phyloP scores from a whole-genome alignment of 257 asterid genomes.

The Ilex asprella region DNA sequence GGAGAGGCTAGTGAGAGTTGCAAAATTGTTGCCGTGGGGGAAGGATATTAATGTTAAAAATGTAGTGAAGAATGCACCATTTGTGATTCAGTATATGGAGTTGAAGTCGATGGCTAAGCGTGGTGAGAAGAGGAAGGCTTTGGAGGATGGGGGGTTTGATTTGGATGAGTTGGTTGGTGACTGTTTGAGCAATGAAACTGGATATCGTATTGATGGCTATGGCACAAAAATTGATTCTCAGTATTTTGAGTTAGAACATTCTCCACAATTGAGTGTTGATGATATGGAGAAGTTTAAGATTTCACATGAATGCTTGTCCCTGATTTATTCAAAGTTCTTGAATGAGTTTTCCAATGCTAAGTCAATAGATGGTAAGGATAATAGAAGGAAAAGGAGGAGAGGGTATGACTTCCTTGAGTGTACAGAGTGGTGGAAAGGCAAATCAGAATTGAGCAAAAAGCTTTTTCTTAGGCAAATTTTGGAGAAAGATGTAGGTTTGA shows the following conservation, averaged over 20 bases:
- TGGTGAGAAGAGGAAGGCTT: slow-evolving; percentile 15
- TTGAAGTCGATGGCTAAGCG: slow-evolving; percentile 44
- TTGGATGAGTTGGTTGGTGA: slow-evolving; percentile 44
- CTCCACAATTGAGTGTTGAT: slow-evolving; percentile 14
- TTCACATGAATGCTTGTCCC: slow-evolving; percentile 53
- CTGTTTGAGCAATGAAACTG: slow-evolving; percentile 34
- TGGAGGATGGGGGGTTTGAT: slow-evolving; percentile 32
- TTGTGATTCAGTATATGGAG: slow-evolving; percentile 82
- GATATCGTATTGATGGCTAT: slow-evolving; percentile 17
- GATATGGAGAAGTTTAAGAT: slow-evolving; percentile 34
- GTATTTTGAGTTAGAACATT: slow-evolving; percentile 36
- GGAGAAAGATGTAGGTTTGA: slow-evolving; percentile 71
- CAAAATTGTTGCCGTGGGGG: slow-evolving; percentile 78
- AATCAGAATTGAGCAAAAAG: slow-evolving; percentile 73
- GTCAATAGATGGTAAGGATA: slow-evolving; percentile 18
- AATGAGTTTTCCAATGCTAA: slow-evolving; percentile 37
- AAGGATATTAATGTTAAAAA: slow-evolving; percentile 63
- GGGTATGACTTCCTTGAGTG: slow-evolving; percentile 24
- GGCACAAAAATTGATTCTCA: slow-evolving; percentile 26
- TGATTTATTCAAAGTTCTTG: slow-evolving; percentile 47
- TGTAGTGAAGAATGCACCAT: slow-evolving; percentile 55
- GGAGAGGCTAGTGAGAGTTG: slow-evolving; percentile 63
- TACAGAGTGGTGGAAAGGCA: slow-evolving; percentile 82
- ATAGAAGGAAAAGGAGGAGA: slow-evolving; percentile 21
- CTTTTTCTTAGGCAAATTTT: slow-evolving; percentile 54